These are phyloP conservation scores for Starmerella ratchasimensis DNA, from an alignment of 805 yeast genomes.

Conservation along the genomic window DNA sequence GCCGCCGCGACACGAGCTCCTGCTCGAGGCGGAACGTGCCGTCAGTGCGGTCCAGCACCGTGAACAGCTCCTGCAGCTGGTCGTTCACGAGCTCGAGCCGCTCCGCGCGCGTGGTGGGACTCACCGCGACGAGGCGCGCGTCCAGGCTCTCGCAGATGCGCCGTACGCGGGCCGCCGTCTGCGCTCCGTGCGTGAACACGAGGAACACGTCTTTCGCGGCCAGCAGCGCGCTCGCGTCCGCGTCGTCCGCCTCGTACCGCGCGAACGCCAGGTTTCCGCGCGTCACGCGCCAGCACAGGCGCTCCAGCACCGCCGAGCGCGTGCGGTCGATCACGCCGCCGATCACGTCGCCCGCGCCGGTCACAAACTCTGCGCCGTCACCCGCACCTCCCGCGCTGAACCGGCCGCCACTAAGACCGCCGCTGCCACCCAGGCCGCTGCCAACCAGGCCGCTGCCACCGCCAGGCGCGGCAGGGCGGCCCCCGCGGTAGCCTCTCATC, in stretches of 20 bases:
- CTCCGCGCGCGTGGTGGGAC: constrained; percentile 29
- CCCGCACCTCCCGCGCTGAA: too few relatives aligned
- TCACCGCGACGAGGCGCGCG: constrained; percentile 57
- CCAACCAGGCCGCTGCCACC: too few relatives aligned
- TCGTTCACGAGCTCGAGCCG: constrained; percentile 29
- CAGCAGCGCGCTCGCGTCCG: constrained; percentile 40
- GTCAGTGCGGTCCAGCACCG: constrained; percentile 48
- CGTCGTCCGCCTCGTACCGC: constrained; percentile 47
- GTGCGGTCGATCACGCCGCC: constrained; percentile 72
- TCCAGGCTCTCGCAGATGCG: constrained; percentile 82
- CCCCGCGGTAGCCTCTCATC: too few relatives aligned
- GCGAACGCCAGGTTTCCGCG: constrained; percentile 83
- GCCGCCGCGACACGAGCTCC: constrained; percentile 57
- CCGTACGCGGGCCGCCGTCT: constrained; percentile 53
- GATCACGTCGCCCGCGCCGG: too few relatives aligned
- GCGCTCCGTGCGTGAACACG: constrained; percentile 80
- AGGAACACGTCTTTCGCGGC: constrained; percentile 65
- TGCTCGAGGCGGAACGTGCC: constrained; percentile 63
- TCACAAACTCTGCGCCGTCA: too few relatives aligned
- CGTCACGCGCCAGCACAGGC: constrained; percentile 79
- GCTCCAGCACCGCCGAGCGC: constrained; percentile 57
- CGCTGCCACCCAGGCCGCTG: too few relatives aligned
- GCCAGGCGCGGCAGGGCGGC: too few relatives aligned
- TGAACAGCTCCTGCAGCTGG: constrained; percentile 41
- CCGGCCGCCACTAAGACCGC: too few relatives aligned